Evolutionary conservation across 495 filamentous ascomycete species (phyloP).

Genomic region (Glonium stellatum): DNA sequence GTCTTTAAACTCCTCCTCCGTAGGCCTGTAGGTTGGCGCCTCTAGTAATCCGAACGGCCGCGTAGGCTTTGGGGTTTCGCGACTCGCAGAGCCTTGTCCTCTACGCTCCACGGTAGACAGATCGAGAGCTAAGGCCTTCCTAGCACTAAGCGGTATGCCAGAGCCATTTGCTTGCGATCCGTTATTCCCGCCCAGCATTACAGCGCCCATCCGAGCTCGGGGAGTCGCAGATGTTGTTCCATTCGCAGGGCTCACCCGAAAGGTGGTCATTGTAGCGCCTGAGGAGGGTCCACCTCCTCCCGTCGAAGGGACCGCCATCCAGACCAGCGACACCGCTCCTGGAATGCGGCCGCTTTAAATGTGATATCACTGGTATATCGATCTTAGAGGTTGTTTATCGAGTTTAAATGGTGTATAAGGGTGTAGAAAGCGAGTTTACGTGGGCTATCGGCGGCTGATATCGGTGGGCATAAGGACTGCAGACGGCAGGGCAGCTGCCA

Average conservation of each 20-base stretch:
- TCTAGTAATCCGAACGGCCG: constrained; percentile 80
- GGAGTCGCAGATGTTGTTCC: background rate
- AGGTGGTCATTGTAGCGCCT: constrained; percentile 22
- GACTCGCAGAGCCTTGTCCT: constrained; percentile 65
- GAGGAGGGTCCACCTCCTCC: constrained; percentile 11
- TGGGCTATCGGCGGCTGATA: constrained; percentile 21
- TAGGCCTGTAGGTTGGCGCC: constrained; percentile 85
- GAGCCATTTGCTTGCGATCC: constrained; percentile 27
- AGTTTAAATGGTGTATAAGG: background rate
- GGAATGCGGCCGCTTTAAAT: background rate
- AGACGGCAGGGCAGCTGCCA: constrained; percentile 4
- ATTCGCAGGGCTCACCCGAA: constrained; percentile 7
- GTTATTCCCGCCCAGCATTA: constrained; percentile 6
- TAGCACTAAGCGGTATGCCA: constrained; percentile 56
- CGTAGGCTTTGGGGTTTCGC: constrained; percentile 67
- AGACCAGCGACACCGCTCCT: constrained; percentile 12
- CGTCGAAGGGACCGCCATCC: constrained; percentile 19
- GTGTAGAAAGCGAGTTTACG: background rate
- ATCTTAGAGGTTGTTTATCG: background rate
- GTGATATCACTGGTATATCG: background rate
- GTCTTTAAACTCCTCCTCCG: constrained; percentile 88
- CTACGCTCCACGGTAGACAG: constrained; percentile 85
- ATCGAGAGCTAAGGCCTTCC: constrained; percentile 68
- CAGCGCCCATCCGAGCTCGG: constrained; percentile 21
- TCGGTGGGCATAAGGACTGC: constrained; percentile 24